Conservation (phyloP, 192 early-diverging fungal species). For the Coemansia interrupta region DNA sequence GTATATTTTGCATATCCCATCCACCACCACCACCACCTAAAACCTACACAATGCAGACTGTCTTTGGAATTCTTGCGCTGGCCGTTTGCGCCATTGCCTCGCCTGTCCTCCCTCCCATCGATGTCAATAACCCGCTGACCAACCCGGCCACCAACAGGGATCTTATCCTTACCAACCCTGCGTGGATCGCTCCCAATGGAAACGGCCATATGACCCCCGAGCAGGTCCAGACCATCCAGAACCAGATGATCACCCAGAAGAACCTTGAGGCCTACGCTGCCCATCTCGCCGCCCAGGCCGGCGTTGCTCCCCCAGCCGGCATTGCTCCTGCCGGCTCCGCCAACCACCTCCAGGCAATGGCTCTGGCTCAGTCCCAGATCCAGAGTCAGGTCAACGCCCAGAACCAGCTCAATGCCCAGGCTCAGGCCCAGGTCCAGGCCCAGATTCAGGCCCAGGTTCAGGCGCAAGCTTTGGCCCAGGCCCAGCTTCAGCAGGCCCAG, state of each 20-base stretch:
- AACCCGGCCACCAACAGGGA: slow-evolving; percentile 45
- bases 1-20: not conserved
- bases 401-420: slow-evolving; percentile 38
- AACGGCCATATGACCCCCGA: slow-evolving; percentile 28
- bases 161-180: slow-evolving; percentile 39
- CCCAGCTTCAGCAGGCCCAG: slow-evolving; percentile 34
- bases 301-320: slow-evolving; percentile 40
- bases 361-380: slow-evolving; percentile 31
- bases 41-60: slow-evolving; percentile 43
- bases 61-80: slow-evolving; percentile 33
- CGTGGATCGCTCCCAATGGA: slow-evolving; percentile 10
- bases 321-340: slow-evolving; percentile 21
- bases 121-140: slow-evolving; percentile 45
- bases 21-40: not conserved
- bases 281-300: slow-evolving; percentile 41
- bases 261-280: slow-evolving; percentile 45
- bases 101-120: slow-evolving; percentile 29
- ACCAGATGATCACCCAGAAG: slow-evolving; percentile 48
- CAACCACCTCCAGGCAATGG: slow-evolving; percentile 19
- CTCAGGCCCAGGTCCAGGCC: slow-evolving; percentile 45
- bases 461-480: slow-evolving; percentile 36
- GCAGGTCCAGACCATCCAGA: slow-evolving; percentile 42
- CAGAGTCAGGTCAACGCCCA: slow-evolving; percentile 32
- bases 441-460: slow-evolving; percentile 44
- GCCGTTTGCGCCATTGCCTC: slow-evolving; percentile 28